A percentile compares a stretch with the other conserved stretches of the same genome.
Evolutionary conservation across 768 basidiomycete genomes (phyloP).

Genomic region (Daedaleopsis nitida): DNA sequence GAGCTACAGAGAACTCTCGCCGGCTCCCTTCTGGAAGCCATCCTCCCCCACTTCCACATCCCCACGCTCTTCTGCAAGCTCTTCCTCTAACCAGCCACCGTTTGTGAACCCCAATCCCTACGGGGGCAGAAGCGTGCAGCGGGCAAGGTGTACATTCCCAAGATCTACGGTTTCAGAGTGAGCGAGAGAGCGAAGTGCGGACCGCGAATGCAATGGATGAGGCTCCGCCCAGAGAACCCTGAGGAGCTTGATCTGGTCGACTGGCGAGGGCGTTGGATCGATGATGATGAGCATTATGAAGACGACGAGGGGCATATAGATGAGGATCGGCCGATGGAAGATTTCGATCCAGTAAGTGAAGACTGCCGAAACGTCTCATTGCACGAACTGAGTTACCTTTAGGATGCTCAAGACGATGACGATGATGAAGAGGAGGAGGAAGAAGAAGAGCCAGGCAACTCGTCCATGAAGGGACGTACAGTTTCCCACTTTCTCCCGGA

Average conservation of each 20-base stretch:
- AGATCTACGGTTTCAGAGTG: slow-evolving; percentile 98
- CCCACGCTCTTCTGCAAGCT: slow-evolving; percentile 40
- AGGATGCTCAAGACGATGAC: slow-evolving; percentile 46
- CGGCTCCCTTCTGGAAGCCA: slow-evolving; percentile 89
- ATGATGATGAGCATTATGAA: slow-evolving; percentile 71
- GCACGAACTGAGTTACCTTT: not conserved
- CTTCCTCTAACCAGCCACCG: slow-evolving; percentile 46
- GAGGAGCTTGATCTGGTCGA: slow-evolving; percentile 87
- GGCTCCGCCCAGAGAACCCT: slow-evolving; percentile 79
- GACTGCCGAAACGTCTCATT: not conserved
- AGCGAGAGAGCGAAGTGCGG: slow-evolving; percentile 94
- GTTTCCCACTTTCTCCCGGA: slow-evolving; percentile 9
- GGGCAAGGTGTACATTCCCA: slow-evolving; percentile 85
- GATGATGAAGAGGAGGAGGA: slow-evolving; percentile 58
- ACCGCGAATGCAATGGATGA: slow-evolving; percentile 96
- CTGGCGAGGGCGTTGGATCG: slow-evolving; percentile 88
- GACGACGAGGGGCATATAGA: slow-evolving; percentile 45
- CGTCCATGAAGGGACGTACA: slow-evolving; percentile 10
- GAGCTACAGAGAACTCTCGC: slow-evolving; percentile 92
- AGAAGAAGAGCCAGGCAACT: slow-evolving; percentile 41
- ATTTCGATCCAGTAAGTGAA: slow-evolving; percentile 75
- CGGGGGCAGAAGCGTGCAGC: slow-evolving; percentile 88
- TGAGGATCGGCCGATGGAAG: slow-evolving; percentile 78
- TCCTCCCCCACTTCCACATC: slow-evolving; percentile 57
- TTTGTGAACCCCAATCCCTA: slow-evolving; percentile 89